Conservation (phyloP, 176 grass and related monocot species). For the Bonia amplexicaulis region DNA sequence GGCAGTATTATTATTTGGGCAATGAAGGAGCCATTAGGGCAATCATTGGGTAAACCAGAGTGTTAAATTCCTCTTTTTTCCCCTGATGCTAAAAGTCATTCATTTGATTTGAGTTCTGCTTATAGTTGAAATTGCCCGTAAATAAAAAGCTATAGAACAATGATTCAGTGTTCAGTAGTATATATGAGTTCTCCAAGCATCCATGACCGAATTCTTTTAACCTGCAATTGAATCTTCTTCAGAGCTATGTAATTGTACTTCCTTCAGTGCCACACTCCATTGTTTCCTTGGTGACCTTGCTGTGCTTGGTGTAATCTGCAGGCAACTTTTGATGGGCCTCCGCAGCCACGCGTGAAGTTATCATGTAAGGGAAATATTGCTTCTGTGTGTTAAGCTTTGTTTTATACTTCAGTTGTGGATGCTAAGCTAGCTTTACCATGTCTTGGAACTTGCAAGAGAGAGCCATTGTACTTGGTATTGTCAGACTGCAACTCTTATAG, state of each 20-base stretch:
- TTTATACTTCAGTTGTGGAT: background rate
- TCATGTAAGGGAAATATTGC: background rate
- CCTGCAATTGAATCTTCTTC: background rate
- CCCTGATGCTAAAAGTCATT: background rate
- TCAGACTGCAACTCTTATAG: background rate
- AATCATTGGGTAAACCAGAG: background rate
- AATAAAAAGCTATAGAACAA: background rate
- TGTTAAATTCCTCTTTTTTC: background rate
- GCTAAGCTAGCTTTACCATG: background rate
- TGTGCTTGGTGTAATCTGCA: background rate
- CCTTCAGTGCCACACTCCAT: background rate
- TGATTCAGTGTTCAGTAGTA: background rate
- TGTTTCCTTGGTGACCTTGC: background rate
- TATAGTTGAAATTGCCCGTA: background rate
- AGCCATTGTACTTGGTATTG: background rate
- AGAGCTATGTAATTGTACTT: background rate
- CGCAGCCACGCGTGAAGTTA: background rate
- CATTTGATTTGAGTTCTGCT: background rate
- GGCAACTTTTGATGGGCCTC: slow-evolving; percentile 8
- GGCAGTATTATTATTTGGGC: background rate
- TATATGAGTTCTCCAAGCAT: background rate
- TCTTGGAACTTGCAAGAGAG: background rate
- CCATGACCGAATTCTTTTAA: background rate
- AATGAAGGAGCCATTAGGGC: background rate
- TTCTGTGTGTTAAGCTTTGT: background rate